Percentiles rank a stretch among this genome's conserved stretches.
Conservation (phyloP, 306 rosid species). For the Dryas alaskensis region DNA sequence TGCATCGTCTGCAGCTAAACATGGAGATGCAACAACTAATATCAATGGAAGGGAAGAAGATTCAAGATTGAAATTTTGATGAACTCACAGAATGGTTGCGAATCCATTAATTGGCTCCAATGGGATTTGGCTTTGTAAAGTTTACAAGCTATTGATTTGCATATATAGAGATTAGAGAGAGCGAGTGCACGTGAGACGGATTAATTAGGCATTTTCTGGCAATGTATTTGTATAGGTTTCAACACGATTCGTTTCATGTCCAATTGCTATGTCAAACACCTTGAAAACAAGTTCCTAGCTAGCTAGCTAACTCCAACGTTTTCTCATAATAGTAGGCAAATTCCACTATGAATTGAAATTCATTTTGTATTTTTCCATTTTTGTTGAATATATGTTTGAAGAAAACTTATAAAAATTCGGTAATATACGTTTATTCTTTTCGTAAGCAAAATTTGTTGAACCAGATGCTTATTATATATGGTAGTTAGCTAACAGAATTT, state of each 20-base stretch:
- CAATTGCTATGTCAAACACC: background rate
- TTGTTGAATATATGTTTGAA: background rate
- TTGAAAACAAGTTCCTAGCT: background rate
- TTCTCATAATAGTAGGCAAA: conserved; percentile 1
- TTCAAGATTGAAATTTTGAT: background rate
- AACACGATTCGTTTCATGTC: background rate
- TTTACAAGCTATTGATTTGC: background rate
- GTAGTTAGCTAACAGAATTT: too few relatives aligned
- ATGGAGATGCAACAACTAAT: conserved; percentile 12
- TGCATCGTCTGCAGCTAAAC: conserved; percentile 11
- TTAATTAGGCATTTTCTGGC: background rate
- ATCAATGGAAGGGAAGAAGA: conserved; percentile 3
- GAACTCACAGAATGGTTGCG: background rate
- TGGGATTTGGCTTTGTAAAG: background rate
- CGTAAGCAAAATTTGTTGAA: too few relatives aligned
- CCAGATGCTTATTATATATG: too few relatives aligned
- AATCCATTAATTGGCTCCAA: conserved; percentile 7
- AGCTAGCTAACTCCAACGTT: background rate
- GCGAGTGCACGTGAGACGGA: background rate
- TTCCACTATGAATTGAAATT: background rate
- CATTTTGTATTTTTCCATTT: background rate
- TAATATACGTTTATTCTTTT: too few relatives aligned
- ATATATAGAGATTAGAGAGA: background rate
- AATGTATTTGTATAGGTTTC: background rate
- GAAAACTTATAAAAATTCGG: too few relatives aligned